Base-by-base conservation (phyloP, 1,139 yeast species). In the Pichia cactophila region DNA sequence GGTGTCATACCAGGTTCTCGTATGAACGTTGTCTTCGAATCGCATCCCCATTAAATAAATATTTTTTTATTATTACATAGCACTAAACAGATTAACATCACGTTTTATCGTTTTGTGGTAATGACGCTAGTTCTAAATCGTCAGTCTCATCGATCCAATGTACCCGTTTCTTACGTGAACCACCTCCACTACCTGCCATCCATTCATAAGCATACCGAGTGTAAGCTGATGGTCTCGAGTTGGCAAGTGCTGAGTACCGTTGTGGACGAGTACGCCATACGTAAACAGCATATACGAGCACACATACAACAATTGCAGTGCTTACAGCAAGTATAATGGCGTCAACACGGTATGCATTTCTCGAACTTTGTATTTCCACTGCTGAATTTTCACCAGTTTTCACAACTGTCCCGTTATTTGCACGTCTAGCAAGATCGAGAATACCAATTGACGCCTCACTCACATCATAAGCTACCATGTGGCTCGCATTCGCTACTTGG, bases 391-490 rank as follows among this genome's bases (percentile, higher is more conserved):
- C 31, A 28, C 31, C 31, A 8, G 31, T 28, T 9, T 5, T 28
- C 31, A 28, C 31, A 3, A 11, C 11, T 28, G 31, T 28, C 31
- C n/a, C 14, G 17, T 33, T 33, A 28, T 45, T 29, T 26, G 49
- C 43, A 23, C 48, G 33, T 26, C 46, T 29, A 17, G 50, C 31
- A 6, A 78, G 54, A 60, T 84, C 90, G 42, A 84, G 68, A 46
- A 92, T 70, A 33, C 90, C 88, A 57, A 89, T 72, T 9, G 90
- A 77, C 33, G 78, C 72, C 43, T 74, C 79, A 1, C 95, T 87
- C 48, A 78, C 68, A 62, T 92, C 97, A 59, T 80, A 85, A 1
- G 98, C 96, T 26, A 90, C 95, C 99, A 92, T 92, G 63, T 92
- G 98, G 5, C 95, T 83, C 0, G 96, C 79, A 58, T 87, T 80